A percentile compares a stretch with the other conserved stretches of the same genome.
These are phyloP conservation scores for Bretziella fagacearum DNA, from an alignment of 2,329 filamentous ascomycete species.

Conservation along the genomic window DNA sequence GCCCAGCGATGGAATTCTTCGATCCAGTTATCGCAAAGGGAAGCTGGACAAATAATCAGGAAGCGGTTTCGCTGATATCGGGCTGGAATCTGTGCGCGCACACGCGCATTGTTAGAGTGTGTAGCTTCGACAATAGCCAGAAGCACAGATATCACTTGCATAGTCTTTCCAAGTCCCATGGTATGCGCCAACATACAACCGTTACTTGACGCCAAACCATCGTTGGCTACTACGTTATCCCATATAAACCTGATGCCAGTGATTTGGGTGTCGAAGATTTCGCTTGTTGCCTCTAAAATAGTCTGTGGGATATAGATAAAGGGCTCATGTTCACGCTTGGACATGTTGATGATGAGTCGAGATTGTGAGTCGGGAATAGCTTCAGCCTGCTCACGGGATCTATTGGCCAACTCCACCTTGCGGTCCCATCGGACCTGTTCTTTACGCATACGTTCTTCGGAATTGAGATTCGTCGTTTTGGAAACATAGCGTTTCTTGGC, in stretches of 20 bases:
- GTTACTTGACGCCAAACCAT: slow-evolving; percentile 30
- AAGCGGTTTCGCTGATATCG: slow-evolving; percentile 45
- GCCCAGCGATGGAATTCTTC: slow-evolving; percentile 49
- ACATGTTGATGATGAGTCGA: slow-evolving; percentile 48
- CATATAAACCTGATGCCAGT: slow-evolving; percentile 75
- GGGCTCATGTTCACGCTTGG: slow-evolving; percentile 41
- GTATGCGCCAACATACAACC: slow-evolving; percentile 75
- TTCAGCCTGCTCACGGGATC: slow-evolving; percentile 23
- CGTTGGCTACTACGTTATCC: slow-evolving; percentile 54
- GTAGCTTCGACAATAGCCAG: slow-evolving; percentile 53
- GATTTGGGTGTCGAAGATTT: slow-evolving; percentile 67
- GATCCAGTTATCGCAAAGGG: slow-evolving; percentile 65
- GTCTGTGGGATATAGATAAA: slow-evolving; percentile 46
- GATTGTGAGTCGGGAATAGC: slow-evolving; percentile 28
- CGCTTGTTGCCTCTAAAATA: slow-evolving; percentile 32
- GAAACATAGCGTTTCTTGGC: slow-evolving; percentile 23
- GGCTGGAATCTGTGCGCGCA: slow-evolving; percentile 50
- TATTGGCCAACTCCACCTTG: slow-evolving; percentile 25
- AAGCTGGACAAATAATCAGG: slow-evolving; percentile 59
- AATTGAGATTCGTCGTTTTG: slow-evolving; percentile 33
- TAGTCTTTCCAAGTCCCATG: slow-evolving; percentile 86
- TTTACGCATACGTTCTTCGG: slow-evolving; percentile 38
- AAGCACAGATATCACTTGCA: slow-evolving; percentile 78
- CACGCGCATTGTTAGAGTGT: slow-evolving; percentile 35
- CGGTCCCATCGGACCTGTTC: slow-evolving; percentile 38